Conservation (phyloP, 2,329 filamentous ascomycete genomes). For the Lecanicillium sp. region DNA sequence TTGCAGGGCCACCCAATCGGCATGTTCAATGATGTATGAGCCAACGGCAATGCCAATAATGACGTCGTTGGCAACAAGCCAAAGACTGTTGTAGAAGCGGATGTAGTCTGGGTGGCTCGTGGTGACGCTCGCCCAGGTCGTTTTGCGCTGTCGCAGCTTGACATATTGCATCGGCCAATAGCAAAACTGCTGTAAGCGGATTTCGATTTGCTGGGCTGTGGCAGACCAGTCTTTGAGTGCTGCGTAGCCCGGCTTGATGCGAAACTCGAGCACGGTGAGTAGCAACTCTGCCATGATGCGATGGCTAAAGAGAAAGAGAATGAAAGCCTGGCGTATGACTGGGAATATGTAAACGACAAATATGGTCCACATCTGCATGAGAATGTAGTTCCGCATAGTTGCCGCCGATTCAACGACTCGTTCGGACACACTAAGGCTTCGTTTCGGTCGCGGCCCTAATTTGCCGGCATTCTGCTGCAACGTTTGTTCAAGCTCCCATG, state of each 20-base stretch:
- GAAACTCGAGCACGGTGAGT: constrained; percentile 76
- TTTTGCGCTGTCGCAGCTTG: constrained; percentile 79
- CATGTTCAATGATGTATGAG: constrained; percentile 95
- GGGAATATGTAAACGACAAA: constrained; percentile 72
- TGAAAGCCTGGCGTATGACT: constrained; percentile 61
- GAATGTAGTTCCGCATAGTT: constrained; percentile 69
- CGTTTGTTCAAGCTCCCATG: constrained; percentile 76
- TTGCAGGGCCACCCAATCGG: constrained; percentile 70
- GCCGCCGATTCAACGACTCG: constrained; percentile 88
- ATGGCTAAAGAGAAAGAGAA: constrained; percentile 71
- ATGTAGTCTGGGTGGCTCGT: constrained; percentile 97
- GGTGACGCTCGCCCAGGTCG: constrained; percentile 92
- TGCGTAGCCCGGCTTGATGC: constrained; percentile 65
- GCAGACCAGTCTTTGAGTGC: constrained; percentile 94
- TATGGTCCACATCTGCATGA: constrained; percentile 60
- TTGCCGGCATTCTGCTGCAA: constrained; percentile 86
- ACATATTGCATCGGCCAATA: constrained; percentile 98
- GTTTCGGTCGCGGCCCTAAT: constrained; percentile 71
- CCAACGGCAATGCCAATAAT: constrained; percentile 96
- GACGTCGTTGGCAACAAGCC: constrained; percentile 97
- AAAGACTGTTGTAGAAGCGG: constrained; percentile 95
- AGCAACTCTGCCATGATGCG: constrained; percentile 74
- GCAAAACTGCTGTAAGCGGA: constrained; percentile 93
- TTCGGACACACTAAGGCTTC: constrained; percentile 87
- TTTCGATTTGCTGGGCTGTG: constrained; percentile 94